Base-by-base conservation (phyloP, 148 eudicot species). In the Cornus controversa region DNA sequence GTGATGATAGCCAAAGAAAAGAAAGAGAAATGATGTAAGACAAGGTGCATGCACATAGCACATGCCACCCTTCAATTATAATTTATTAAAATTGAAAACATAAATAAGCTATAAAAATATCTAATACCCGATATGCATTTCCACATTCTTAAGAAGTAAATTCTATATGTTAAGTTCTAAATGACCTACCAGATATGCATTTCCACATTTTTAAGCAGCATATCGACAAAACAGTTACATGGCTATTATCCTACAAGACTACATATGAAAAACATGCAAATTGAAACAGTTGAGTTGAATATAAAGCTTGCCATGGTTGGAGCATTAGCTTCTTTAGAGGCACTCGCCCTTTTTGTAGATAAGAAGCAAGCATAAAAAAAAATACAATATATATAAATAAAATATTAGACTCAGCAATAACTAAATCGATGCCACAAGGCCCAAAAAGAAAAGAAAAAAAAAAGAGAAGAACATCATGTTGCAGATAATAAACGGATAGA, bases 201-300 rank as follows among this genome's bases (percentile, higher is more conserved):
- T 65, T 11, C 31, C 10, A 14, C 31, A 11, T 26, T 28, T 2
- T 26, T 65, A 65, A 25, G 67, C 29, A 65, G 29, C 3, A 73
- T 10, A 2, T 29, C 34, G 34, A 37, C 22, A 18, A 58, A 60
- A 62, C 18, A 13, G 6, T 16, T 24, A 8, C 77, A 60, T 8
- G 2, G 29, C 24, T 36, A 36, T 2, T 68, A 68, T 68, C 25
- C 47, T 18, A 40, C 11, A 36, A 5, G 23, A 31, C 45, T 34
- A 36, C 37, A 45, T 28, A 70, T 24, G 40, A 24, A 40, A 65
- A 37, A 18, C 20, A 54, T 23, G 53, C 18, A 74, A 74, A 24
- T 25, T n/a, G 65, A 74, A 37, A 37, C 3, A 74, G 36, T 14
- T 37, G 58, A 64, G 69, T 22, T 64, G 57, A 64, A 74, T 74